Evolutionary conservation across 2,329 filamentous ascomycete genomes (phyloP), one percentile per base, ranked within the genome.

Genomic region (Tothia fuscella): DNA sequence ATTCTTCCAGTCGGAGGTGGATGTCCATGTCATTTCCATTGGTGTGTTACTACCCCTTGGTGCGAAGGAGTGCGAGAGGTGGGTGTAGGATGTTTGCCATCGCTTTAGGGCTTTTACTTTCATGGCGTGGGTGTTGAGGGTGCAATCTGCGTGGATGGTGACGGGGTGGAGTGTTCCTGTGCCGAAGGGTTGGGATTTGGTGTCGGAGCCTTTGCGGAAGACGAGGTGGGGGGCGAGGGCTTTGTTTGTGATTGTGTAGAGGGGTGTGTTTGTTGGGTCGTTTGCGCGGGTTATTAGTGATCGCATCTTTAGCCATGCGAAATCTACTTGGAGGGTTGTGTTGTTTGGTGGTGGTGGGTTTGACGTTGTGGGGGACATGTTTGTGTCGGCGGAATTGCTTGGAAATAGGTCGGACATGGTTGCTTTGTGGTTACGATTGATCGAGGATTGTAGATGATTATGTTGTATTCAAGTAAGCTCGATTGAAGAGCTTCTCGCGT

Each of bases 251-350:
- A 38, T 38, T n/a, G n/a, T n/a, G 35, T 38, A 38, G 19, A 38
- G 14, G 0, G 43, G 20, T 24, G 49, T 46, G 42, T 44, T 50
- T 2, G 41, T 24, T 1, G 50, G 46, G 4, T 46, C 42, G 21
- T 48, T 46, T 42, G 37, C 29, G n/a, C 53, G 44, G 12, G 41
- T 48, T 25, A 57, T 48, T 3, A 46, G 38, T 20, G 40, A 41
- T 36, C 51, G 48, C 36, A 48, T 54, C 17, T 51, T 52, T 22
- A 47, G 49, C 54, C 53, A 57, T 24, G 49, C 48, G 39, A 55
- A 56, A 30, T 55, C 49, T 2, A 57, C 48, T 29, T 19, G 6
- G 5, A 38, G 35, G 25, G n/a, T 26, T 5, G 3, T 16, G 25
- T 5, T 16, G 17, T 14, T 26, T 38, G 35, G 31, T 17, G 31